These are phyloP conservation scores for Irpex lacteus DNA, from an alignment of 1,284 basidiomycete species.

Conservation along the genomic window DNA sequence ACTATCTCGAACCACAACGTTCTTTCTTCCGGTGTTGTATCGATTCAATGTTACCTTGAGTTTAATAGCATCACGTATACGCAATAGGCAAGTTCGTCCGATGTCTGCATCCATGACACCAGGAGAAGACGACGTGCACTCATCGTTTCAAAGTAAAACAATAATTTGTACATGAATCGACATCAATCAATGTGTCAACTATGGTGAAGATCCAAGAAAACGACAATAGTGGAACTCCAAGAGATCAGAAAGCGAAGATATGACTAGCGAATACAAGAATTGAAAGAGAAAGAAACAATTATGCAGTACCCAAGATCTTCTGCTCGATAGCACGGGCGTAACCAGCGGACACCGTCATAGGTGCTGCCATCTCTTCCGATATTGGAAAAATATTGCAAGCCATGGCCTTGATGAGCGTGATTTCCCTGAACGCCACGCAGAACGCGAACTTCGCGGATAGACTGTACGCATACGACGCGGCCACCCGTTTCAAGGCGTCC, in stretches of 20 bases:
- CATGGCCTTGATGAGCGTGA: slow-evolving; percentile 31
- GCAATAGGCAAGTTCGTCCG: no score
- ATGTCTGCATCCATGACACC: no score
- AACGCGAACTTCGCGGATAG: slow-evolving; percentile 23
- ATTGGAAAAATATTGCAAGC: slow-evolving; percentile 13
- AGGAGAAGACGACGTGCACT: no score
- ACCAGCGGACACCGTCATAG: slow-evolving; percentile 24
- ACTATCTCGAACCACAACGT: not conserved
- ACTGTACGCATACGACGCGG: slow-evolving; percentile 31
- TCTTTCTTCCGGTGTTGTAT: not conserved
- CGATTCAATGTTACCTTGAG: not conserved
- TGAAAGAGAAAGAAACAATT: not conserved
- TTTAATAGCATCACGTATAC: not conserved
- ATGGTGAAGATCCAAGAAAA: not conserved
- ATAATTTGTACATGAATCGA: no score
- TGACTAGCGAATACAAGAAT: no score
- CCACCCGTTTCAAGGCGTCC: slow-evolving; percentile 15
- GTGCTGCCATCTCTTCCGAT: slow-evolving; percentile 19
- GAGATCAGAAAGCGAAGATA: not conserved
- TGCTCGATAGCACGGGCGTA: not conserved
- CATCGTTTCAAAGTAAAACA: no score
- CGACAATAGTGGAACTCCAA: not conserved
- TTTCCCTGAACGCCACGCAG: slow-evolving; percentile 24
- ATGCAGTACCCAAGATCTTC: not conserved
- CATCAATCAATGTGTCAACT: not conserved